A percentile compares a stretch with the other conserved stretches of the same genome.
These are phyloP conservation scores for Aspergillus saccharolyticus DNA, from an alignment of 495 filamentous ascomycete genomes.

Conservation along the genomic window DNA sequence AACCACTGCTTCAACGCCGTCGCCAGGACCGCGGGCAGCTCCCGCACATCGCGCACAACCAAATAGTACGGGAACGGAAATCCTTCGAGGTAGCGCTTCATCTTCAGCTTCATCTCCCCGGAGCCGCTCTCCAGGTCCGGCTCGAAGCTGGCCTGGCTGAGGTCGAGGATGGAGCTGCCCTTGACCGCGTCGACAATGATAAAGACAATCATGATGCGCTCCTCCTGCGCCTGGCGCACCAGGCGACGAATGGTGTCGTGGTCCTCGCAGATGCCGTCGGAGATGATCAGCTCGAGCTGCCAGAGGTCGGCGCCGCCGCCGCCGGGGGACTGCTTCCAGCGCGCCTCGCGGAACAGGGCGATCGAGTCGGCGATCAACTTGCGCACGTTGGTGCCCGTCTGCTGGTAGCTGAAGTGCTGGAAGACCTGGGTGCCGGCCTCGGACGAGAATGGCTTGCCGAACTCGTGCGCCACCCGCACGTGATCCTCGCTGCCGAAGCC, in stretches of 20 bases:
- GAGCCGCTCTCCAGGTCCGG: slow-evolving; percentile 43
- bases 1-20: slow-evolving; percentile 94
- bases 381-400: slow-evolving; percentile 76
- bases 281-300: slow-evolving; percentile 91
- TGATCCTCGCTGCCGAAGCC: slow-evolving; percentile 73
- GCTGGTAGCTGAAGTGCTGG: slow-evolving; percentile 79
- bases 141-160: slow-evolving; percentile 75
- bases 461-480: slow-evolving; percentile 82
- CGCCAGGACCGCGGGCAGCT: slow-evolving; percentile 83
- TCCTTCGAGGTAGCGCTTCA: slow-evolving; percentile 83
- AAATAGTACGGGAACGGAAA: slow-evolving; percentile 97
- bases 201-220: slow-evolving; percentile 96
- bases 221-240: slow-evolving; percentile 80
- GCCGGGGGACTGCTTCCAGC: slow-evolving; percentile 49
- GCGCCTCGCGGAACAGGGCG: slow-evolving; percentile 72
- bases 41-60: slow-evolving; percentile 84
- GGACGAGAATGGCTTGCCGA: slow-evolving; percentile 74
- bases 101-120: slow-evolving; percentile 64
- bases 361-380: slow-evolving; percentile 72
- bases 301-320: slow-evolving; percentile 74
- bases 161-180: slow-evolving; percentile 66
- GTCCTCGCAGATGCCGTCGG: slow-evolving; percentile 86
- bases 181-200: slow-evolving; percentile 83
- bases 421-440: slow-evolving; percentile 79
- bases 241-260: slow-evolving; percentile 78